phyloP scores from a whole-genome alignment of 805 yeast genomes.

The Torulaspora delbrueckii region DNA sequence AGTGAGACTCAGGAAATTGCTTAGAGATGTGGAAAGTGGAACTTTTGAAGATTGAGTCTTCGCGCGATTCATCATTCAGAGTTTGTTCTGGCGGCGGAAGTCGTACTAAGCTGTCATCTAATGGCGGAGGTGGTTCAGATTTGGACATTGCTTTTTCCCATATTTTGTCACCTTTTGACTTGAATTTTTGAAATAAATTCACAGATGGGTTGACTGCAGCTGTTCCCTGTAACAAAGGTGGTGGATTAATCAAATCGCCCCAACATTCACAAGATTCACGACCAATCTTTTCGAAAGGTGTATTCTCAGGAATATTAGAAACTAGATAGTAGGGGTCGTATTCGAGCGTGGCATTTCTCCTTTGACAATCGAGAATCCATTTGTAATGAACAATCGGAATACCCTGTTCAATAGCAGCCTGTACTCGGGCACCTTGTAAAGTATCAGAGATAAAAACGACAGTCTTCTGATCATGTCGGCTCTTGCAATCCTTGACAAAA shows the following conservation, averaged over 20 bases:
- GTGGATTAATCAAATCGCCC: conserved; percentile 14
- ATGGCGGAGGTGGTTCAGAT: neutral
- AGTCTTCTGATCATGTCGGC: conserved; percentile 8
- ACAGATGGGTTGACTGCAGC: conserved; percentile 2
- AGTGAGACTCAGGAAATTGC: conserved; percentile 19
- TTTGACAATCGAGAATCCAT: conserved; percentile 42
- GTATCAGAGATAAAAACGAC: conserved; percentile 31
- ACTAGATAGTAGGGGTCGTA: conserved; percentile 34
- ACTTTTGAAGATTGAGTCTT: conserved; percentile 13
- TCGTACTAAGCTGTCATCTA: neutral
- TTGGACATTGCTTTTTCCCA: conserved; percentile 30
- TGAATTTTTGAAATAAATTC: conserved; percentile 22
- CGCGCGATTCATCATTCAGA: neutral
- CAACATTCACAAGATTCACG: conserved; percentile 31
- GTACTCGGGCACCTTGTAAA: conserved; percentile 26
- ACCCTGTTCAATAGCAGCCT: conserved; percentile 38
- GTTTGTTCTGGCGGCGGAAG: neutral
- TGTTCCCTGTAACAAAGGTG: neutral
- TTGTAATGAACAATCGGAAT: conserved; percentile 41
- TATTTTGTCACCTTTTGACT: conserved; percentile 27
- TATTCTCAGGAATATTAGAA: conserved; percentile 10
- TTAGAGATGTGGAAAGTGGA: conserved; percentile 16
- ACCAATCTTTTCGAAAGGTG: conserved; percentile 32
- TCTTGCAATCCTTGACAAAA: conserved; percentile 18
- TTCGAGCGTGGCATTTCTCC: conserved; percentile 39